Base-by-base conservation (phyloP, 1,284 basidiomycete genomes). In the Apiotrichum porosum region DNA sequence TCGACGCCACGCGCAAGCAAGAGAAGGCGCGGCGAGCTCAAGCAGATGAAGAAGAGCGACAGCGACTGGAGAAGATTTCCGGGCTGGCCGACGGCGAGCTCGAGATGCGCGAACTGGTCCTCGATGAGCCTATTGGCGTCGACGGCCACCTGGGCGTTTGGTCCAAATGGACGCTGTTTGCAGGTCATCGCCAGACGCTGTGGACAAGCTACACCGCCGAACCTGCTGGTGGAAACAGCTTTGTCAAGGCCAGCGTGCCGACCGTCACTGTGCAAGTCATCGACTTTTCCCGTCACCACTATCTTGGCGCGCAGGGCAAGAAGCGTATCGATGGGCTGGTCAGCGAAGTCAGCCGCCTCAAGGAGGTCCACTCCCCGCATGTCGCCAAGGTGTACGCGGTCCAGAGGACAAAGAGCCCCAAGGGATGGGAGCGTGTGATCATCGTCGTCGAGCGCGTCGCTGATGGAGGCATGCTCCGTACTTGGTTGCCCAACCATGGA, bases 221-320 rank as follows among this genome's bases (percentile, higher is more conserved):
- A 47, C 69, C 68, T 0, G 49, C 43, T 8, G 23, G 37, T 9
- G 74, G 77, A 9, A 81, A 80, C 56, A 57, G 62, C 10, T 63
- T 75, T 17, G 73, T 76, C 13, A 81, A 81, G 60, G 75, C 70
- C 79, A 45, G 54, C 12, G 52, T 59, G 9, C 68, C 68, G 1
- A 57, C 53, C 1, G 44, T 68, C n/a, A 50, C 56, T 6, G 63
- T 73, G 3, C 62, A 68, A 21, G 60, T 74, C 32, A 52, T 75
- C 54, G 73, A 75, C 45, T 75, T 75, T 40, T 58, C 66, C 1
- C 52, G 51, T 2, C 50, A 58, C 5, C 71, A 69, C 51, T 75
- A 75, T 43, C 57, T 55, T 1, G 59, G 67, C 0, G 23, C 56
- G 0, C 65, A 63, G 14, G 72, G 72, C 2, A 54, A 53, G 35